These are phyloP conservation scores for Penicillium sp. DNA, from an alignment of 2,329 filamentous ascomycete species.

Conservation along the genomic window DNA sequence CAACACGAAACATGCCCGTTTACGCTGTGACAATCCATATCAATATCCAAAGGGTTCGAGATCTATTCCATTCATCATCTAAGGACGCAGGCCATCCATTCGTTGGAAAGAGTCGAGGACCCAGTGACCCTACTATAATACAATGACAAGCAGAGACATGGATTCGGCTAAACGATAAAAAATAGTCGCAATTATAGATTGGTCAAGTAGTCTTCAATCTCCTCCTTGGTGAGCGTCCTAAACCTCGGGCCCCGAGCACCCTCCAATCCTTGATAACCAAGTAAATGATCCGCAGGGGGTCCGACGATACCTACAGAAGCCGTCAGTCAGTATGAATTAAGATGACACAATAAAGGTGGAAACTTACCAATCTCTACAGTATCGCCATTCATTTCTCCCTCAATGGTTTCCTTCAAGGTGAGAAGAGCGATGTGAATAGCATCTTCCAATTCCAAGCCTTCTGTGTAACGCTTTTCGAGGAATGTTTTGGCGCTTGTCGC, in stretches of 20 bases:
- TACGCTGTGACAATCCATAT: not conserved
- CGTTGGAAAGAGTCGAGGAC: constrained; percentile 18
- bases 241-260: constrained; percentile 42
- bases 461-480: constrained; percentile 97
- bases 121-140: constrained; percentile 25
- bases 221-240: constrained; percentile 79
- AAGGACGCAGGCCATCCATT: constrained; percentile 3
- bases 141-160: constrained; percentile 18
- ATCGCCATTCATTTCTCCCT: constrained; percentile 98
- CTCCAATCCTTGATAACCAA: constrained; percentile 65
- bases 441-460: constrained; percentile 94
- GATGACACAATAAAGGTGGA: not conserved
- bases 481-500: constrained; percentile 98
- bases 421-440: constrained; percentile 96
- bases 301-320: constrained; percentile 75
- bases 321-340: not conserved
- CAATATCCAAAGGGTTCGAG: not conserved
- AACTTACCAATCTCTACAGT: constrained; percentile 91
- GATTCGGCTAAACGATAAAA: constrained; percentile 15
- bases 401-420: constrained; percentile 98
- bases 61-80: constrained; percentile 8
- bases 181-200: constrained; percentile 67
- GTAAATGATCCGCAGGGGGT: constrained; percentile 84
- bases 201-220: constrained; percentile 99
- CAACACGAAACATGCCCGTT: no score